Conservation (phyloP, 306 rosid genomes). For the Trifolium pratense region DNA sequence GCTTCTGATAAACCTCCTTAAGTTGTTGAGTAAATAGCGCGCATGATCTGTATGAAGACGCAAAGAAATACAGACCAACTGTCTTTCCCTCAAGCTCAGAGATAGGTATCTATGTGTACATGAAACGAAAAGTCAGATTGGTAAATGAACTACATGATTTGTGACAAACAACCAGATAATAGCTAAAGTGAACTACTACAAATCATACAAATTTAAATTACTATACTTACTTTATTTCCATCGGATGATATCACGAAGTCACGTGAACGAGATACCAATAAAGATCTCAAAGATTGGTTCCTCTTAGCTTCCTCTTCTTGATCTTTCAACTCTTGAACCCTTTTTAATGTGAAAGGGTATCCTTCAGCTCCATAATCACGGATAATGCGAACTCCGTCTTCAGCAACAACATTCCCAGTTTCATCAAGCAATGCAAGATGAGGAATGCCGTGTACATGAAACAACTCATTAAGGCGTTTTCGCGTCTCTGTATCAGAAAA, state of each 20-base stretch:
- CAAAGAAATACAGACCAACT: constrained; percentile 64
- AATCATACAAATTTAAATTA: background rate
- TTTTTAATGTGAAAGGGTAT: constrained; percentile 65
- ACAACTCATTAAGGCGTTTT: constrained; percentile 49
- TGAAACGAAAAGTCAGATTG: constrained; percentile 10
- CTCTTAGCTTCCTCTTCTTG: constrained; percentile 56
- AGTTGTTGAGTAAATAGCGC: constrained; percentile 54
- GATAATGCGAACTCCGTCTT: constrained; percentile 50
- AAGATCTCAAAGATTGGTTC: constrained; percentile 56
- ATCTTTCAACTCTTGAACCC: constrained; percentile 55
- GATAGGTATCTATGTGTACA: constrained; percentile 52
- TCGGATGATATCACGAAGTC: constrained; percentile 62
- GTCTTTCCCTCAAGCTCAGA: constrained; percentile 76
- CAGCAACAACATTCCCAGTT: constrained; percentile 55
- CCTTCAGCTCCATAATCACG: constrained; percentile 59
- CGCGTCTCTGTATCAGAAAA: constrained; percentile 62
- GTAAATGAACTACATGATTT: constrained; percentile 20
- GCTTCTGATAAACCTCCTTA: constrained; percentile 56
- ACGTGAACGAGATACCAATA: constrained; percentile 57
- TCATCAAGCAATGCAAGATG: constrained; percentile 60
- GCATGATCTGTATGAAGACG: constrained; percentile 32
- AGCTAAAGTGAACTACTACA: background rate
- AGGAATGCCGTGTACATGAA: constrained; percentile 65
- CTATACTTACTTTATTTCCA: constrained; percentile 52
- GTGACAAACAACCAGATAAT: background rate